These are phyloP conservation scores for Gardenia jasminoides DNA, from an alignment of 257 asterid species.

Conservation along the genomic window DNA sequence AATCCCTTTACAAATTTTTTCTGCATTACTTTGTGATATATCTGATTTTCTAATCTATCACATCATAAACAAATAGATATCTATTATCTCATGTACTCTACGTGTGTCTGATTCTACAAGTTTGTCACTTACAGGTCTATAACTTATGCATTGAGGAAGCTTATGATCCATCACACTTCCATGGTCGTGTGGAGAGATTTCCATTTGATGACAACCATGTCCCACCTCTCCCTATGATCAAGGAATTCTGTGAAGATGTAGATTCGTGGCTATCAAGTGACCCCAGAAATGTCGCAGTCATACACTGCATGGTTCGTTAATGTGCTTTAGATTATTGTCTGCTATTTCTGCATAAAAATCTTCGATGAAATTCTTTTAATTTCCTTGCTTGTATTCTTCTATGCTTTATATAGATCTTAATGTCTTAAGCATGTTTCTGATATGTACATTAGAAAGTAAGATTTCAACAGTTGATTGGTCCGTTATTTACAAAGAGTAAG, in stretches of 20 bases:
- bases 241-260: constrained; percentile 78
- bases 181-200: constrained; percentile 70
- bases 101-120: neutral
- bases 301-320: constrained; percentile 71
- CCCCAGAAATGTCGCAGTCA: constrained; percentile 66
- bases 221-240: constrained; percentile 64
- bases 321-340: neutral
- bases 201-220: constrained; percentile 87
- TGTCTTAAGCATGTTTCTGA: neutral
- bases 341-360: neutral
- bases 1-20: neutral
- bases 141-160: constrained; percentile 69
- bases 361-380: neutral
- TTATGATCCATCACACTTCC: constrained; percentile 65
- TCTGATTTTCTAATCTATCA: neutral
- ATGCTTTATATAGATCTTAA: neutral
- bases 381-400: neutral
- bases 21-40: too few relatives aligned
- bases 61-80: neutral
- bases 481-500: too few relatives aligned
- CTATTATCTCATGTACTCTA: neutral
- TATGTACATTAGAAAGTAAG: neutral
- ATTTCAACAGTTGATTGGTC: too few relatives aligned
- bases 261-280: constrained; percentile 68
- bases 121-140: constrained; percentile 47